These are phyloP conservation scores for Brassica balearica DNA, from an alignment of 441 rosid genomes.

Conservation along the genomic window DNA sequence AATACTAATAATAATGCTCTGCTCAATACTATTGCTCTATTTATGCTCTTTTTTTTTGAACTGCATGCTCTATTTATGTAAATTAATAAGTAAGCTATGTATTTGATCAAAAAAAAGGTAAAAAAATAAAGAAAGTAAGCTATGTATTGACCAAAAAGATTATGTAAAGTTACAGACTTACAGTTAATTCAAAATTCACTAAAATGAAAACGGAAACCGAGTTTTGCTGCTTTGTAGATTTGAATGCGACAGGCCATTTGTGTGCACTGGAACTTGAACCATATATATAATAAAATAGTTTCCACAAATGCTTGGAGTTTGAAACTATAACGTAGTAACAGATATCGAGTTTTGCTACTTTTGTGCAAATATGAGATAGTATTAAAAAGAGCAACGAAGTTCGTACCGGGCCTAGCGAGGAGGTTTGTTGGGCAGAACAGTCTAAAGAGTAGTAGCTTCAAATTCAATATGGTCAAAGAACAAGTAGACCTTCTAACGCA, in stretches of 20 bases:
- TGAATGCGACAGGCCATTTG: constrained; percentile 34
- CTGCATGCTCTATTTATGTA: too few species aligned
- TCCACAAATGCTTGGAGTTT: constrained; percentile 13
- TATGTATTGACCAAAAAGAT: too few species aligned
- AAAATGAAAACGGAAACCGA: constrained; percentile 36
- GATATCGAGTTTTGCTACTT: constrained; percentile 41
- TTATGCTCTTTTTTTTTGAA: not conserved
- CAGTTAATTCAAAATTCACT: constrained; percentile 21
- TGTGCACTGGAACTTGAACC: constrained; percentile 44
- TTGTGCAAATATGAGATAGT: constrained; percentile 25
- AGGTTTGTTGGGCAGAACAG: constrained; percentile 8
- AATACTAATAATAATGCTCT: not conserved
- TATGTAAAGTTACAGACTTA: not conserved
- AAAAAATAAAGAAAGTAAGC: too few species aligned
- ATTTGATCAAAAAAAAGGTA: too few species aligned
- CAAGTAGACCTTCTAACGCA: not conserved
- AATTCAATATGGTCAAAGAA: not conserved
- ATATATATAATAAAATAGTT: not conserved
- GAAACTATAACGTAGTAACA: constrained; percentile 5
- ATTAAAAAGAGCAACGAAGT: not conserved
- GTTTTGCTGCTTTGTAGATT: constrained; percentile 37
- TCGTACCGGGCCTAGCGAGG: constrained; percentile 16
- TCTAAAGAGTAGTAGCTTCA: not conserved
- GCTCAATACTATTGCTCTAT: constrained; percentile 6
- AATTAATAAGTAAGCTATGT: too few species aligned